Percentiles rank a stretch among this genome's conserved stretches.
Evolutionary conservation across 441 rosid species (phyloP).

Genomic region (Populus hybrid): DNA sequence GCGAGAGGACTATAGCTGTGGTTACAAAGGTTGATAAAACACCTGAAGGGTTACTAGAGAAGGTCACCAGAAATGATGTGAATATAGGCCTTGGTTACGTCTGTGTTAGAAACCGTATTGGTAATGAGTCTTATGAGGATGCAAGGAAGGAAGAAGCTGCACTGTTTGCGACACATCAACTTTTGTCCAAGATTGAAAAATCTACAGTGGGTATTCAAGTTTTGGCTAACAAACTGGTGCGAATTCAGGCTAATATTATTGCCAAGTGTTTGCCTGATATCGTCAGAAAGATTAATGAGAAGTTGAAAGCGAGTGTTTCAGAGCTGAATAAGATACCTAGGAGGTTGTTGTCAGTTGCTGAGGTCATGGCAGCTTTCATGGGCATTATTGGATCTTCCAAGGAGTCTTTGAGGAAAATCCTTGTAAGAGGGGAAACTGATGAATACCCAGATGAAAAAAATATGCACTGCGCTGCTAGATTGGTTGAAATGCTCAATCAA

Average conservation of each 20-base stretch:
- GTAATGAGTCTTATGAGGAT: slow-evolving; percentile 34
- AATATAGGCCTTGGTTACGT: slow-evolving; percentile 36
- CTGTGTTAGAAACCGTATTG: slow-evolving; percentile 41
- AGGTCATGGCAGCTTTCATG: slow-evolving; percentile 31
- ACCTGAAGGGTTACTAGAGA: no score
- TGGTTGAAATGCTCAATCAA: slow-evolving; percentile 17
- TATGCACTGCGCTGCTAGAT: slow-evolving; percentile 15
- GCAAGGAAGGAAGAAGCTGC: slow-evolving; percentile 27
- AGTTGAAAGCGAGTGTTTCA: slow-evolving; percentile 6
- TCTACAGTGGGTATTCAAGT: slow-evolving; percentile 17
- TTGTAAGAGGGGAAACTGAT: slow-evolving; percentile 18
- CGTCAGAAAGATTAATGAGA: slow-evolving; percentile 22
- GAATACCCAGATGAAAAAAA: slow-evolving; percentile 5
- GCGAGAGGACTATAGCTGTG: no score
- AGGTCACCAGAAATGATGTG: no score
- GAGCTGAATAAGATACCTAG: slow-evolving; percentile 34
- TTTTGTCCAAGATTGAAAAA: slow-evolving; percentile 9
- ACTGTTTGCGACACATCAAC: slow-evolving; percentile 30
- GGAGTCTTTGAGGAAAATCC: slow-evolving; percentile 28
- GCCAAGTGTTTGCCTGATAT: slow-evolving; percentile 29
- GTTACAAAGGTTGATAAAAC: no score
- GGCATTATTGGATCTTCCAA: slow-evolving; percentile 20
- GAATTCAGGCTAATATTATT: slow-evolving; percentile 30
- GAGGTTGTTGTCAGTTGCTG: slow-evolving; percentile 11
- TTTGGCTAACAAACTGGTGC: slow-evolving; percentile 28